These are phyloP conservation scores for Cyberlindnera sargentensis DNA, from an alignment of 805 yeast species.

Conservation along the genomic window DNA sequence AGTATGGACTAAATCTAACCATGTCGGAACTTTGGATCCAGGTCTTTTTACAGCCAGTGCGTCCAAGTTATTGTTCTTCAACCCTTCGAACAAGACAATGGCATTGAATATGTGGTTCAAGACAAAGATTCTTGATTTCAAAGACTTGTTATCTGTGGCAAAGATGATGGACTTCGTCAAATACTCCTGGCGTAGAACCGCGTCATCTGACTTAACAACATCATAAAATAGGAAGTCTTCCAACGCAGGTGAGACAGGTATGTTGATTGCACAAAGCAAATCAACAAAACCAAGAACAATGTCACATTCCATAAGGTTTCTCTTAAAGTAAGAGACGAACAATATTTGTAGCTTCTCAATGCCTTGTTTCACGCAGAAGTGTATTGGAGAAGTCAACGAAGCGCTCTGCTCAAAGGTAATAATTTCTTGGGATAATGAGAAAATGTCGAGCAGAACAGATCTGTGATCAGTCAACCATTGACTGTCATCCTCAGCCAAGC, in stretches of 20 bases:
- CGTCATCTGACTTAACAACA: constrained; percentile 46
- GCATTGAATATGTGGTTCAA: constrained; percentile 59
- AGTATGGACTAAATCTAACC: constrained; percentile 59
- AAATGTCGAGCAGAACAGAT: constrained; percentile 36
- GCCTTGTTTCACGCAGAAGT: constrained; percentile 68
- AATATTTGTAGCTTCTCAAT: constrained; percentile 51
- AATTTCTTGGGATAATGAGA: constrained; percentile 37
- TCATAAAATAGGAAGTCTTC: constrained; percentile 51
- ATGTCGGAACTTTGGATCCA: constrained; percentile 32
- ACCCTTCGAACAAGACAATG: constrained; percentile 55
- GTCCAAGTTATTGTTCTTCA: constrained; percentile 39
- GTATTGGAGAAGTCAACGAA: constrained; percentile 49
- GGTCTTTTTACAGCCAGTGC: constrained; percentile 34
- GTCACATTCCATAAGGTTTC: constrained; percentile 30
- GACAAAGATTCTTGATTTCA: constrained; percentile 55
- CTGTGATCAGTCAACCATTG: constrained; percentile 56
- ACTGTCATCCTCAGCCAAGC: constrained; percentile 41
- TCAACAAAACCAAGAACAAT: constrained; percentile 35
- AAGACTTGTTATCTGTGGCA: constrained; percentile 37
- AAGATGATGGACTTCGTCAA: constrained; percentile 46
- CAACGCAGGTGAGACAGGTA: constrained; percentile 39
- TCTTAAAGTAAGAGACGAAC: constrained; percentile 32
- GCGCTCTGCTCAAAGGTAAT: constrained; percentile 33
- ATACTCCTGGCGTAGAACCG: constrained; percentile 39
- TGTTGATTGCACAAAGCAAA: constrained; percentile 37